A percentile compares a stretch with the other conserved stretches of the same genome.
Conservation (phyloP, 179 eudicot species). For the Pouteria campechiana region DNA sequence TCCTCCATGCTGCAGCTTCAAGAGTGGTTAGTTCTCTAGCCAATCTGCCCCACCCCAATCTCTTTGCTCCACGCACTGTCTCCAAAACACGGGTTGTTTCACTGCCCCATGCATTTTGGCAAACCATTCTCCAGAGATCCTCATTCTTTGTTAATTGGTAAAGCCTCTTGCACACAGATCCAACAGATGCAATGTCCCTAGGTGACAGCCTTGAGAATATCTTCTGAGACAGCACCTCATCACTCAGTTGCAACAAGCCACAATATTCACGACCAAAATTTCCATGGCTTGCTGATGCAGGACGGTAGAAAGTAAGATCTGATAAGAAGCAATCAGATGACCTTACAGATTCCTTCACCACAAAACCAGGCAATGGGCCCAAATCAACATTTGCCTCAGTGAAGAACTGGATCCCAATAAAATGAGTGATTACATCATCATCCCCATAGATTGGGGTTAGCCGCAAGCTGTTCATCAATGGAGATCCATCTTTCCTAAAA, state of each 20-base stretch:
- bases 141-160: conserved; percentile 70
- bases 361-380: conserved; percentile 61
- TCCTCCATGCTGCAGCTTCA: conserved; percentile 95
- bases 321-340: conserved; percentile 41
- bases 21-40: conserved; percentile 91
- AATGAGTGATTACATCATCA: conserved; percentile 69
- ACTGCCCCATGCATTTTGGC: conserved; percentile 95
- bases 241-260: conserved; percentile 68
- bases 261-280: conserved; percentile 39
- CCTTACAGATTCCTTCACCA: conserved; percentile 36
- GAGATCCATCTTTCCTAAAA: conserved; percentile 88
- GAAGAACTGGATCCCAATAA: conserved; percentile 77
- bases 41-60: conserved; percentile 88
- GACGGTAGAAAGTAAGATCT: conserved; percentile 28
- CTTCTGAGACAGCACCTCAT: conserved; percentile 68
- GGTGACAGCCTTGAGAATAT: conserved; percentile 71
- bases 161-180: conserved; percentile 59
- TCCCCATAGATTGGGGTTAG: conserved; percentile 83
- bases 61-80: conserved; percentile 78
- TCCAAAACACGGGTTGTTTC: conserved; percentile 81
- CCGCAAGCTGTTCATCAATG: conserved; percentile 76
- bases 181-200: conserved; percentile 84
- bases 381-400: conserved; percentile 65
- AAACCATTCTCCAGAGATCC: conserved; percentile 88
- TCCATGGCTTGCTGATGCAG: conserved; percentile 25